phyloP scores from a whole-genome alignment of 148 eudicot genomes.

The Rhododendron ferrugineum region DNA sequence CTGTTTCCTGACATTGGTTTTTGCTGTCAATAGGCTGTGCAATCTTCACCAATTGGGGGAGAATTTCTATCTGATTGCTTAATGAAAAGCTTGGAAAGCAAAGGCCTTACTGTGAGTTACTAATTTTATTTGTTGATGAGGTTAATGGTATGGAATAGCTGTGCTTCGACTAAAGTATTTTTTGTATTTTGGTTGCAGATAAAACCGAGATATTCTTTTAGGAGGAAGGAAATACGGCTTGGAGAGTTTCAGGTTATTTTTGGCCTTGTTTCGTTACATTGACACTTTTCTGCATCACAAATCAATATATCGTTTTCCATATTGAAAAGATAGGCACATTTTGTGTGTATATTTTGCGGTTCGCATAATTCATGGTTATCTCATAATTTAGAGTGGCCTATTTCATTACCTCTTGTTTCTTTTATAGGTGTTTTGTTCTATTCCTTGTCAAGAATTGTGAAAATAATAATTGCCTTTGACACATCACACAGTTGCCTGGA shows the following conservation, averaged over 20 bases:
- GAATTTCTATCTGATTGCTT: conserved; percentile 92
- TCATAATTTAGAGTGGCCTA: neutral
- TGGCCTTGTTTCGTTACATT: conserved; percentile 8
- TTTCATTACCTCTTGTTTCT: neutral
- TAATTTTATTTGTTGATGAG: neutral
- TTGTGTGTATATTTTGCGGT: neutral
- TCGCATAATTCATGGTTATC: neutral
- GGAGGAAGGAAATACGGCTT: conserved; percentile 85
- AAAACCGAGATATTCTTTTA: conserved; percentile 91
- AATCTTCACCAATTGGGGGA: conserved; percentile 86
- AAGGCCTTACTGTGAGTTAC: conserved; percentile 74
- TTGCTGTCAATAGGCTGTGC: conserved; percentile 54
- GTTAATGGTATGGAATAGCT: neutral
- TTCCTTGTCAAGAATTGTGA: neutral
- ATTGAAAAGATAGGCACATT: neutral
- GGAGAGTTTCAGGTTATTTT: conserved; percentile 90
- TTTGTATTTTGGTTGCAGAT: conserved; percentile 42
- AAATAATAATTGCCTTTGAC: neutral
- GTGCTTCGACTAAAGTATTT: neutral
- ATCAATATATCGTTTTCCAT: neutral
- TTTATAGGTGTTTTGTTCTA: neutral
- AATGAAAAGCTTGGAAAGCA: conserved; percentile 93
- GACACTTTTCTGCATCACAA: neutral
- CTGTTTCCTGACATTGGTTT: neutral
- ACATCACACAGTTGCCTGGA: neutral